phyloP scores from a whole-genome alignment of 495 filamentous ascomycete genomes.

The Talaromyces adpressus region DNA sequence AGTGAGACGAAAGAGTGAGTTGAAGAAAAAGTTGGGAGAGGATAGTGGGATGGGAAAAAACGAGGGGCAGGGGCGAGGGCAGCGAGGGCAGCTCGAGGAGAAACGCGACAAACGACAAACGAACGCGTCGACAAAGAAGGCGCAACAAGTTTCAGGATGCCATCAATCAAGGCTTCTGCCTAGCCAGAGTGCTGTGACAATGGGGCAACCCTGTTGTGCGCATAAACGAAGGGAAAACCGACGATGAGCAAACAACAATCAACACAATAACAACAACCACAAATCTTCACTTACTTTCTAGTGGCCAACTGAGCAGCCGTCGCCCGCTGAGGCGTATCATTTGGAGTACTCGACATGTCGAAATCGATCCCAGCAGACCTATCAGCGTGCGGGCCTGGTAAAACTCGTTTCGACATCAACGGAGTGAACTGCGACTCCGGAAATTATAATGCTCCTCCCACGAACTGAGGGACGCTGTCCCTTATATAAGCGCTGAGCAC shows the following conservation, averaged over 20 bases:
- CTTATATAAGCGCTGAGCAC: background rate
- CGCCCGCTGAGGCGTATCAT: constrained; percentile 41
- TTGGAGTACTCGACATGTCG: constrained; percentile 35
- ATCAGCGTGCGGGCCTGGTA: constrained; percentile 10
- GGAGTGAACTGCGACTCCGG: background rate
- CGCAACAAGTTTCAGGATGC: background rate
- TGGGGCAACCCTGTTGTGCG: background rate
- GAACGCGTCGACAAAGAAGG: background rate
- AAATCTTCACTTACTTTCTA: constrained; percentile 41
- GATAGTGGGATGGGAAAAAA: constrained; percentile 1
- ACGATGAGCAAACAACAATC: constrained; percentile 4
- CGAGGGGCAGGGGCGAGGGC: background rate
- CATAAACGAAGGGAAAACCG: background rate
- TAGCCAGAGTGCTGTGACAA: background rate
- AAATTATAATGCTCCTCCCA: background rate
- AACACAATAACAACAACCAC: constrained; percentile 8
- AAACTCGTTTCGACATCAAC: constrained; percentile 8
- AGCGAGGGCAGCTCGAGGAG: background rate
- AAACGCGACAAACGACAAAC: constrained; percentile 1
- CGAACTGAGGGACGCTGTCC: background rate
- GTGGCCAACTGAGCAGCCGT: constrained; percentile 45
- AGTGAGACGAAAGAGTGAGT: background rate
- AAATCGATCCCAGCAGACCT: constrained; percentile 16
- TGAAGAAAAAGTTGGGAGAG: background rate
- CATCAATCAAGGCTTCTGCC: constrained; percentile 4